A percentile compares a stretch with the other conserved stretches of the same genome.
Evolutionary conservation across 176 grass and related monocot species (phyloP).

Genomic region (Cymbopogon citratus): DNA sequence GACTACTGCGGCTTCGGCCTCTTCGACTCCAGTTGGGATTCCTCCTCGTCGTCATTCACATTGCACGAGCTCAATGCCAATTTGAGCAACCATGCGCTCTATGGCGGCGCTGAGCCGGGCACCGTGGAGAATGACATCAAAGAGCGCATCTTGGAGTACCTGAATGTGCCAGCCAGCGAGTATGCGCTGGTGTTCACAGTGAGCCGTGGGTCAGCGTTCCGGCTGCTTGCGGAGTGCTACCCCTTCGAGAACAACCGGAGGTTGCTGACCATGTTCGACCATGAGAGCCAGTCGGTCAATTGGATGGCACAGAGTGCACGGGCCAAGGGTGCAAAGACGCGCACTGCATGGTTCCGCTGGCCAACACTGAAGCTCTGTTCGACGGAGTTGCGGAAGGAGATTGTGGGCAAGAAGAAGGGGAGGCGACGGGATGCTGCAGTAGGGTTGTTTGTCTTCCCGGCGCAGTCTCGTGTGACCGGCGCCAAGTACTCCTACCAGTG

Average conservation of each 20-base stretch:
- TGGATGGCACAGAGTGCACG: constrained; percentile 89
- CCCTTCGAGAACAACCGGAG: constrained; percentile 91
- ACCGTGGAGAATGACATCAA: constrained; percentile 89
- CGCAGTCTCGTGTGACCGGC: constrained; percentile 88
- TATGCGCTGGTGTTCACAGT: constrained; percentile 89
- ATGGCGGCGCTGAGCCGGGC: constrained; percentile 60
- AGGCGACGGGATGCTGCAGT: constrained; percentile 60
- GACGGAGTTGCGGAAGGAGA: constrained; percentile 82
- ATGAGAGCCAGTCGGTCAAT: constrained; percentile 97
- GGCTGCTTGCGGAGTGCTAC: constrained; percentile 83
- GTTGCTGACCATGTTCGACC: constrained; percentile 96
- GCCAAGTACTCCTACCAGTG: constrained; percentile 99
- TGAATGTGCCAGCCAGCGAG: constrained; percentile 88
- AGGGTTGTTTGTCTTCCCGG: constrained; percentile 95
- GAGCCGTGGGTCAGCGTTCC: constrained; percentile 85
- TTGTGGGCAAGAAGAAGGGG: constrained; percentile 67
- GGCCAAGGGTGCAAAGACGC: constrained; percentile 83
- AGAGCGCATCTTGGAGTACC: constrained; percentile 81
- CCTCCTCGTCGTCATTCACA: constrained; percentile 71
- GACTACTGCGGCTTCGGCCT: constrained; percentile 98
- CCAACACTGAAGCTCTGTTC: constrained; percentile 85
- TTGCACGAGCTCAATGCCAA: constrained; percentile 91
- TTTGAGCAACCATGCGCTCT: constrained; percentile 90
- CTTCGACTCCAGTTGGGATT: constrained; percentile 77
- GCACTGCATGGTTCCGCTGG: constrained; percentile 78